phyloP scores from a whole-genome alignment of 139 green algal genomes.

The Micractinium sp. region DNA sequence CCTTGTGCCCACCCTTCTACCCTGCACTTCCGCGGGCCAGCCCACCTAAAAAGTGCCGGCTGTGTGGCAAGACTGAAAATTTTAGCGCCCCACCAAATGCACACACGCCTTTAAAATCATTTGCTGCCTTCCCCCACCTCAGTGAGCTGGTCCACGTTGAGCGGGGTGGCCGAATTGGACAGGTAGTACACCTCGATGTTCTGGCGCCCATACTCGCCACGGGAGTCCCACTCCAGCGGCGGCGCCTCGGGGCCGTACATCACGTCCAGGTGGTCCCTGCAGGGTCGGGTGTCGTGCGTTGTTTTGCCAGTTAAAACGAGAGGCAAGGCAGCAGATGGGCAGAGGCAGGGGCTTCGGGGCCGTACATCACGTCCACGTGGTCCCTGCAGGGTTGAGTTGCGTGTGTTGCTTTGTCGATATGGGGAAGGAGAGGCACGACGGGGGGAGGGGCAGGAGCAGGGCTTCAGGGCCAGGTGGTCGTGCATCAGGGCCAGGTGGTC shows the following conservation, averaged over 20 bases:
- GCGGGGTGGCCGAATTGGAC: slow-evolving; percentile 60
- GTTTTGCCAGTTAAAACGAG: background rate
- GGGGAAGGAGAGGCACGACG: background rate
- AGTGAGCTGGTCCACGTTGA: slow-evolving; percentile 49
- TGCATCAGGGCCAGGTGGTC: slow-evolving; percentile 82
- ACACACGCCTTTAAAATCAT: too few relatives aligned
- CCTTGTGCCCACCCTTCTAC: too few relatives aligned
- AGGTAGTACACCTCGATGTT: slow-evolving; percentile 90
- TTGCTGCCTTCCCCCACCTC: slow-evolving; percentile 29
- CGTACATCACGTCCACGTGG: slow-evolving; percentile 85
- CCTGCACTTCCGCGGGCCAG: too few relatives aligned
- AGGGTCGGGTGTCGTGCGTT: background rate
- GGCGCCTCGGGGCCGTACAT: slow-evolving; percentile 74
- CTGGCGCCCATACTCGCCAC: slow-evolving; percentile 69
- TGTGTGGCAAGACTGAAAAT: too few relatives aligned
- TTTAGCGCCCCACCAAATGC: too few relatives aligned
- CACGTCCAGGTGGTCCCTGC: slow-evolving; percentile 78
- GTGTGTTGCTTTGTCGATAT: background rate
- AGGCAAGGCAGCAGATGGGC: background rate
- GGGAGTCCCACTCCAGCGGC: slow-evolving; percentile 84
- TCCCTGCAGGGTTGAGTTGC: slow-evolving; percentile 21
- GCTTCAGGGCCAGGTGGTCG: slow-evolving; percentile 57
- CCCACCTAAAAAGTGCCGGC: too few relatives aligned
- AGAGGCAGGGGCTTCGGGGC: slow-evolving; percentile 71
- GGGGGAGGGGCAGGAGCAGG: slow-evolving; percentile 59